A percentile compares a stretch with the other conserved stretches of the same genome.
phyloP scores from a whole-genome alignment of 2,329 filamentous ascomycete genomes.

The Stemphylium lycopersici region DNA sequence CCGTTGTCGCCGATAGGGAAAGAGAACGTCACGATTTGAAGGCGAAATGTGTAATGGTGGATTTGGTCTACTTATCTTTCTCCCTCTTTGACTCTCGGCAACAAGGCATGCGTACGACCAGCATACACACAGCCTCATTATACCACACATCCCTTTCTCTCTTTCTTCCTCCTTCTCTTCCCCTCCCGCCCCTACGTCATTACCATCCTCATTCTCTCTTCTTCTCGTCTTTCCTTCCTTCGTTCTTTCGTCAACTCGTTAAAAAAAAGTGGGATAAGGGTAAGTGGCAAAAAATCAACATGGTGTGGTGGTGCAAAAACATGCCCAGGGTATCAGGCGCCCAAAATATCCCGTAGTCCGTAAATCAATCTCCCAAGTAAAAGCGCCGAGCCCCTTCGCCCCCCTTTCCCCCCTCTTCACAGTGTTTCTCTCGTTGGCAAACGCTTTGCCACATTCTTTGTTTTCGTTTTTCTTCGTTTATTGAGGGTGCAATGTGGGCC shows the following conservation, averaged over 20 bases:
- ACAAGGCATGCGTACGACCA: not conserved
- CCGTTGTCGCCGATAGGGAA: no score
- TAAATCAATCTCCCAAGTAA: slow-evolving; percentile 3
- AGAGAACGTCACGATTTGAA: no score
- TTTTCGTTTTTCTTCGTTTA: not conserved
- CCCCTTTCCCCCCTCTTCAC: not conserved
- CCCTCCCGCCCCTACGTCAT: not conserved
- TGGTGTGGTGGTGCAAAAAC: not conserved
- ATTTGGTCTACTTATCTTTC: no score
- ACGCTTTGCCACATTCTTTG: not conserved
- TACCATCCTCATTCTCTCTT: not conserved
- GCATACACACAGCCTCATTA: not conserved
- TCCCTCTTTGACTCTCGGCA: not conserved
- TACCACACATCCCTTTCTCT: not conserved
- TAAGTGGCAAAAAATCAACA: not conserved
- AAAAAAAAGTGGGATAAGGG: not conserved
- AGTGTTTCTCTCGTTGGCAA: no score
- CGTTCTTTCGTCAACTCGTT: slow-evolving; percentile 1
- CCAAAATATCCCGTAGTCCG: slow-evolving; percentile 4
- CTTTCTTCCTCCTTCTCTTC: not conserved
- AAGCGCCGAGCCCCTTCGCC: slow-evolving; percentile 17
- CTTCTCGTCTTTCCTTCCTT: not conserved
- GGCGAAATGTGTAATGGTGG: no score
- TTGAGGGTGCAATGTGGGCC: not conserved
- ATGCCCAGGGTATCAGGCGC: slow-evolving; percentile 25